Base-by-base conservation (phyloP, 805 yeast genomes). In the Saccharomycopsis malanga region DNA sequence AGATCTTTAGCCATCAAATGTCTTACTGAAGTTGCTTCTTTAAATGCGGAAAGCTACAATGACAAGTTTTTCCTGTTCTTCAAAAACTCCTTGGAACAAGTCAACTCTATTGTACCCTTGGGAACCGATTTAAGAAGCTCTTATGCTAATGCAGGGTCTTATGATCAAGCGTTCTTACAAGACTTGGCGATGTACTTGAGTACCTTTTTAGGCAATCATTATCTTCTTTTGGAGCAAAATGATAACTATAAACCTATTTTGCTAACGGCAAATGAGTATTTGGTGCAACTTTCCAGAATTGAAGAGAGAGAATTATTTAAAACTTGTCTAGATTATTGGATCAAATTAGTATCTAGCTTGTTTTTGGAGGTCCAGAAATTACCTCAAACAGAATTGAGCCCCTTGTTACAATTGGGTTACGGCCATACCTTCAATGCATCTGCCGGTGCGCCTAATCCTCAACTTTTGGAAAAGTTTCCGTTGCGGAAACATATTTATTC, bases 231-330 rank as follows among this genome's bases (percentile, higher is more conserved):
- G 53, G 91, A 93, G 58, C 69, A 70, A 48, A 54, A 59, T 22
- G 77, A 74, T 54, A 78, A 73, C 34, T 64, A 69, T 46, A 74
- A 76, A 57, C 82, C 77, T 21, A 66, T 87, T 44, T 68, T 87
- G 48, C 61, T 83, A 48, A 76, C 79, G 45, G 79, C 94, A 1
- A 95, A 89, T 61, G 76, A 77, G 60, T 88, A 88, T 64, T 71
- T 93, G 57, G 77, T 93, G 56, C 83, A 83, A 57, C 72, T 93
- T 49, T 88, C 97, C 5, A 79, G 82, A 62, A 85, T 93, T 57
- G 95, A 91, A 53, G 99, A 93, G 67, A 77, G 98, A 58, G 99
- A 93, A 67, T 72, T 93, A 55, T 93, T 93, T 71, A 93, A 93
- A 64, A 89, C 94, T 39, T 87, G 95, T 59, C 74, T 93, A 55